Conservation (phyloP, 1,139 yeast species). For the Yamadazyma taylorii region DNA sequence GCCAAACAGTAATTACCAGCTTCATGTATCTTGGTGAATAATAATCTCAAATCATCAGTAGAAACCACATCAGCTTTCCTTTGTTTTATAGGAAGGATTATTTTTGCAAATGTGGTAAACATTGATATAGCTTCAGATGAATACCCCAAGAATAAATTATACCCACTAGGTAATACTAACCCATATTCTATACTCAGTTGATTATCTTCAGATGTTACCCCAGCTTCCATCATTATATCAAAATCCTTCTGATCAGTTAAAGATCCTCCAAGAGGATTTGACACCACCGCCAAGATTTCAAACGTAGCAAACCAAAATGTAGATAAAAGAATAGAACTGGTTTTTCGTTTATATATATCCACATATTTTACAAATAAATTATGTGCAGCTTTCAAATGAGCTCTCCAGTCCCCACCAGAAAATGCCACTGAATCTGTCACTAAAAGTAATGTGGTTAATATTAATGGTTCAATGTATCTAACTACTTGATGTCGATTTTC, state of each 20-base stretch:
- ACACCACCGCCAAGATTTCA: slow-evolving; percentile 19
- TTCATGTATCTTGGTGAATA: slow-evolving; percentile 11
- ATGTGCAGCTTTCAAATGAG: slow-evolving; percentile 20
- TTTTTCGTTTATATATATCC: slow-evolving; percentile 9
- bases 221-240: slow-evolving; percentile 16
- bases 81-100: slow-evolving; percentile 10
- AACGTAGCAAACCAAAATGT: slow-evolving; percentile 22
- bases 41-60: slow-evolving; percentile 12
- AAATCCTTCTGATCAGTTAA: slow-evolving; percentile 14
- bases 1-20: slow-evolving; percentile 15
- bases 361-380: slow-evolving; percentile 18
- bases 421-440: slow-evolving; percentile 19
- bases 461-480: slow-evolving; percentile 17
- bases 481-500: slow-evolving; percentile 10
- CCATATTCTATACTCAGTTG: slow-evolving; percentile 21
- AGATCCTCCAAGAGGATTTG: slow-evolving; percentile 20
- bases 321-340: slow-evolving; percentile 15
- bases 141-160: slow-evolving; percentile 17
- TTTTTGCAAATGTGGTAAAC: slow-evolving; percentile 15
- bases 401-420: slow-evolving; percentile 19
- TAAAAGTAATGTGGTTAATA: slow-evolving; percentile 17
- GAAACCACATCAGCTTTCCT: slow-evolving; percentile 8
- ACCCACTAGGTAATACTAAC: slow-evolving; percentile 17
- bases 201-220: slow-evolving; percentile 23
- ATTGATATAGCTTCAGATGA: slow-evolving; percentile 14